Conservation (phyloP, 805 yeast species). For the Candida piceae region DNA sequence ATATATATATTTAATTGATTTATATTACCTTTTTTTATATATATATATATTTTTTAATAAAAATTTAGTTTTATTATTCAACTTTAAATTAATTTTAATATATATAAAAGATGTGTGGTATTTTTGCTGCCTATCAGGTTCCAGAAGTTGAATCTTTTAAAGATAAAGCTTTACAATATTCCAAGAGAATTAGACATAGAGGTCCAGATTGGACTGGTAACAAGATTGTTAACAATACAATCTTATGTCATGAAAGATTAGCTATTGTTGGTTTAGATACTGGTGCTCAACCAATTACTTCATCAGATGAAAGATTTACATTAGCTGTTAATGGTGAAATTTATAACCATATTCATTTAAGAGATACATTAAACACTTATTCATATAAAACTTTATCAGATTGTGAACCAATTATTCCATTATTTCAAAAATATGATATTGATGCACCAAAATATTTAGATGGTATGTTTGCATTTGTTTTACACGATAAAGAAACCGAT, state of each 20-base stretch:
- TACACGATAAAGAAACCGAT: conserved; percentile 80
- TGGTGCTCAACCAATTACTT: conserved; percentile 96
- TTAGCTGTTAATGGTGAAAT: conserved; percentile 97
- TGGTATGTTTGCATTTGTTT: conserved; percentile 97
- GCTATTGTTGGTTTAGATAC: conserved; percentile 96
- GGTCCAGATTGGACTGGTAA: conserved; percentile 99
- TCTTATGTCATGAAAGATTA: conserved; percentile 90
- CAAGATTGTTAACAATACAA: conserved; percentile 68
- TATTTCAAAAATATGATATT: conserved; percentile 76
- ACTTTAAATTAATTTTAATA: too few relatives aligned
- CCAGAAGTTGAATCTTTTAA: conserved; percentile 77
- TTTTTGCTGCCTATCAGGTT: conserved; percentile 86
- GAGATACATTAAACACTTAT: conserved; percentile 72
- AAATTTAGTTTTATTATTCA: too few relatives aligned
- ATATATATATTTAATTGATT: too few relatives aligned
- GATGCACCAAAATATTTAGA: conserved; percentile 92
- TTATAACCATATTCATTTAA: conserved; percentile 89
- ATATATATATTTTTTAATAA: too few relatives aligned
- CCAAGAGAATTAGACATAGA: conserved; percentile 94
- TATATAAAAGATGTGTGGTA: conserved; percentile 96
- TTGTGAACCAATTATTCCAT: conserved; percentile 96
- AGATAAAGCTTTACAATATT: conserved; percentile 79
- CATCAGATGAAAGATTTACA: conserved; percentile 64
- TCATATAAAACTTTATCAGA: conserved; percentile 81
- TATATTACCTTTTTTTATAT: too few relatives aligned